Conservation (phyloP, 2,329 filamentous ascomycete species). For the Colletotrichum sp. region DNA sequence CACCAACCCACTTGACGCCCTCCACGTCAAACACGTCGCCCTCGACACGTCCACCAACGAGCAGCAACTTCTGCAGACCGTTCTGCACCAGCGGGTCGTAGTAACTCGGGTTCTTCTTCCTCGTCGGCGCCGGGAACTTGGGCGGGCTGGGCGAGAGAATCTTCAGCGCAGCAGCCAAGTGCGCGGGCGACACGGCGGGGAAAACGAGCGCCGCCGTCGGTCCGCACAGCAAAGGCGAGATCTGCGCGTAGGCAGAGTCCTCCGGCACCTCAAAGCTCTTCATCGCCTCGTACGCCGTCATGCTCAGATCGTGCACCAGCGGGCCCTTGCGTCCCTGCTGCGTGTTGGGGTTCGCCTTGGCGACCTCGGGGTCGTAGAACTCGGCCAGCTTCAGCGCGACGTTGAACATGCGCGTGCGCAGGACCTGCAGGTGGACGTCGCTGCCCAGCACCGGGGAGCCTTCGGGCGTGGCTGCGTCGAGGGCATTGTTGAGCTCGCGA, state of each 20-base stretch:
- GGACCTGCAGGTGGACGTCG: constrained; percentile 77
- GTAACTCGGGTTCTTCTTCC: constrained; percentile 79
- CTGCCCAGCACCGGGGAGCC: constrained; percentile 58
- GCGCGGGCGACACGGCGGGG: constrained; percentile 81
- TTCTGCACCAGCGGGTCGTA: constrained; percentile 80
- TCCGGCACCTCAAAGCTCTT: constrained; percentile 38
- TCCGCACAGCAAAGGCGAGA: constrained; percentile 80
- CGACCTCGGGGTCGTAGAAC: constrained; percentile 67
- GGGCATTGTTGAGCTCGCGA: constrained; percentile 47
- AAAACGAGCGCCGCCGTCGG: constrained; percentile 83
- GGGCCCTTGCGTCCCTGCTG: constrained; percentile 33
- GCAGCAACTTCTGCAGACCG: constrained; percentile 84
- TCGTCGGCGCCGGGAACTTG: constrained; percentile 78
- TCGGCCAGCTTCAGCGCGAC: constrained; percentile 86
- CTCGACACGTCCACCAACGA: constrained; percentile 88
- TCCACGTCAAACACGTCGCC: constrained; percentile 81
- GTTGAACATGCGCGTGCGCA: constrained; percentile 89
- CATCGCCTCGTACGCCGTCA: constrained; percentile 55
- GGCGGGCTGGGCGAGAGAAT: constrained; percentile 76
- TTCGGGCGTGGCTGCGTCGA: constrained; percentile 44
- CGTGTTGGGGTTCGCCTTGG: constrained; percentile 31
- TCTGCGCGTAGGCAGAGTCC: constrained; percentile 55
- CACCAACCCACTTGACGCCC: constrained; percentile 68
- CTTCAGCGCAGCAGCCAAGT: constrained; percentile 81
- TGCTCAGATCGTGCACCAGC: constrained; percentile 58